Evolutionary conservation across 202 grass and related monocot genomes (phyloP), one percentile per base, ranked within the genome.

Genomic region (Brachypodium distachyon): DNA sequence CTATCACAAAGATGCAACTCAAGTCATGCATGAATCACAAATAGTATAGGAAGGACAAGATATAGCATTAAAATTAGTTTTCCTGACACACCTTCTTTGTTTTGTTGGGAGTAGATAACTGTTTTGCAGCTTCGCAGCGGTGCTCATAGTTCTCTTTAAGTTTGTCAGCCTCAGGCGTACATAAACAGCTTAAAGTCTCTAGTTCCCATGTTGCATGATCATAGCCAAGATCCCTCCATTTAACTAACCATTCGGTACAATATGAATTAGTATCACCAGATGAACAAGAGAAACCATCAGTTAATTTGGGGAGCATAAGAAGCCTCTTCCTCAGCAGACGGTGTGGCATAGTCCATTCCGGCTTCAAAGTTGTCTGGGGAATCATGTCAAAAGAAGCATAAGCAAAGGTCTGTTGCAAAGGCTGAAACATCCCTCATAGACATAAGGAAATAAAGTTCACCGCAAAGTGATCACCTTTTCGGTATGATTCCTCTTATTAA

Each of bases 161-260:
- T 31, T 56, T 33, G 41, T 42, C 57, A 61, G 56, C 90, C 63
- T 85, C 60, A 19, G 29, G 36, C 25, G 77, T 88, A n/a, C 40
- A 9, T 41, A 88, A 80, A 86, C 65, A 92, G 41, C 52, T 51
- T 42, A 62, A 74, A 82, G 40, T 88, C 33, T 85, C 90, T 44
- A 88, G 56, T 51, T 92, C 90, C 90, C 90, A 92, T 76, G 90
- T 92, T 38, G 62, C 78, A 40, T 88, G 43, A 47, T 86, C 82
- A 42, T 92, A 92, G 61, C 90, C 82, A 80, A 88, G 81, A 73
- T 64, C 75, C 59, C 77, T 92, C 90, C 90, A 92, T 86, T 88
- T 92, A 38, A 92, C 85, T 52, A 88, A 66, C 85, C 85, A 92
- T 73, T 92, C 90, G 76, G 73, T 86, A 70, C 82, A 92, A 60